Evolutionary conservation across 2,329 filamentous ascomycete genomes (phyloP).

Genomic region (Pleomassaria siparia): DNA sequence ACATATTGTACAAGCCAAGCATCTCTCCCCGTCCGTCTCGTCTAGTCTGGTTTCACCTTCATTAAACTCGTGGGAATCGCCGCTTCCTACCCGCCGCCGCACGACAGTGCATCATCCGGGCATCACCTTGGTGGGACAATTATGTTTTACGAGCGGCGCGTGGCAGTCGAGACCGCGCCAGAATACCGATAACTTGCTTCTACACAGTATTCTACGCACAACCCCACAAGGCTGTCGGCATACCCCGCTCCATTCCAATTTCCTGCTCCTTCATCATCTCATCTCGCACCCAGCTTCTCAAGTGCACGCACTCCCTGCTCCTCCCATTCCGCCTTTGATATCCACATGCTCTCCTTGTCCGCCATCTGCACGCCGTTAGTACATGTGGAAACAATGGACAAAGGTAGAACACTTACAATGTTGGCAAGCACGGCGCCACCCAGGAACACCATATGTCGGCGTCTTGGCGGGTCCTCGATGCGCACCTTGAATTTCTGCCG

Average conservation of each 20-base stretch:
- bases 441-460: slow-evolving; percentile 99
- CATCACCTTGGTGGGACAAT: slow-evolving; percentile 6
- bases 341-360: slow-evolving; percentile 99
- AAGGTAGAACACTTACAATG: slow-evolving; percentile 59
- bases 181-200: too few relatives aligned
- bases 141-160: slow-evolving; percentile 1
- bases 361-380: slow-evolving; percentile 67
- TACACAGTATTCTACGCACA: slow-evolving; percentile 5
- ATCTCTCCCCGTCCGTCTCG: too few relatives aligned
- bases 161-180: slow-evolving; percentile 6
- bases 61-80: slow-evolving; percentile 3
- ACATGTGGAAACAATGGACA: background rate
- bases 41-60: slow-evolving; percentile 8
- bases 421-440: slow-evolving; percentile 96
- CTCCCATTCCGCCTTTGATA: slow-evolving; percentile 94
- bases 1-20: slow-evolving; percentile 3
- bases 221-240: background rate
- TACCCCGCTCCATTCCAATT: background rate
- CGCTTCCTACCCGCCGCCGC: too few relatives aligned
- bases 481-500: slow-evolving; percentile 94
- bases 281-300: slow-evolving; percentile 92
- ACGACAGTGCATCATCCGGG: slow-evolving; percentile 1
- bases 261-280: slow-evolving; percentile 47
- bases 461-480: slow-evolving; percentile 94
- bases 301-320: slow-evolving; percentile 83